Evolutionary conservation across 495 filamentous ascomycete species (phyloP), one percentile per base, ranked within the genome.

Genomic region (Oidiodendron maius): DNA sequence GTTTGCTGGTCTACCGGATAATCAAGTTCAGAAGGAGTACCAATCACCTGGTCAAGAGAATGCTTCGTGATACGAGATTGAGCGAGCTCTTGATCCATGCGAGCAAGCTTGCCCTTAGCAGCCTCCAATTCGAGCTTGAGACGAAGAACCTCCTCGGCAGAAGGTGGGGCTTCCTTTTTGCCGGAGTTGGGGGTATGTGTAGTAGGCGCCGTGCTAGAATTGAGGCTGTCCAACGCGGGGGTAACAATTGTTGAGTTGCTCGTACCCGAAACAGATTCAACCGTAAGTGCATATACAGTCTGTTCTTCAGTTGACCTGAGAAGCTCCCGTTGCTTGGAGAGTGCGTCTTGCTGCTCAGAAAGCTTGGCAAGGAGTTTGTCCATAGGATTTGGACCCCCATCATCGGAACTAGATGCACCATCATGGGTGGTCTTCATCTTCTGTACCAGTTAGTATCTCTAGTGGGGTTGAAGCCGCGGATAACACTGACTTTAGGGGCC

Each of bases 51-150:
- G 46, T 89, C 84, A 39, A 89, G 53, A 12, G 84, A 89, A 58
- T 87, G 83, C 61, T 83, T 86, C 39, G 80, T 81, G 58, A 80
- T 79, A 36, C 88, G 87, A 9, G 74, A 84, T 50, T 91, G 85
- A 21, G 84, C 75, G 46, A 96, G 76, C 64, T 96, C 89, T 48
- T 90, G 80, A 51, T 89, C 87, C 64, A 95, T 84, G 15, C 81
- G 74, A 46, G 81, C 83, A 62, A 98, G 90, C 52, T 82, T 84
- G 56, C 77, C 80, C 53, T 87, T 84, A 18, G 90, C 89, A 52
- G 77, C 80, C 46, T 84, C 79, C 12, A 98, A 75, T 64, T 97
- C 84, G 45, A 94, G 73, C 63, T 79, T 78, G 40, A 78, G 61
- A 25, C 70, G 71, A 43, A 73, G 53, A 28, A 78, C 43, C 42